These are phyloP conservation scores for Dittrichia graveolens DNA, from an alignment of 129 eudicot species.

Conservation along the genomic window DNA sequence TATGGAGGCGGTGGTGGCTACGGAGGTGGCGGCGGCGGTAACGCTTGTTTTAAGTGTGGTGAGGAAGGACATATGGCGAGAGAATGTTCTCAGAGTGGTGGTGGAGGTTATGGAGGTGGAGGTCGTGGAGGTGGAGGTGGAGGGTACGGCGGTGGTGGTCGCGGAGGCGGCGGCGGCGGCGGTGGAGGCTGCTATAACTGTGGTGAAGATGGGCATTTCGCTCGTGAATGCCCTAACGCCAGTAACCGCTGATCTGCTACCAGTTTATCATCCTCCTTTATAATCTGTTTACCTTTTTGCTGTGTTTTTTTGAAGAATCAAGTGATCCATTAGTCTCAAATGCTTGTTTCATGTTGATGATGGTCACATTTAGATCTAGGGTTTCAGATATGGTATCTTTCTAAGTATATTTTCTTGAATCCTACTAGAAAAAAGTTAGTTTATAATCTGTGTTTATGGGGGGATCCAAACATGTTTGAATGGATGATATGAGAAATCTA, in stretches of 20 bases:
- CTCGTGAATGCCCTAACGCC: slow-evolving; percentile 36
- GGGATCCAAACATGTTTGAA: slow-evolving; percentile 24
- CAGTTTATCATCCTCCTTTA: not conserved
- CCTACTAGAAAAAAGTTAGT: not conserved
- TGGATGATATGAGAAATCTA: not conserved
- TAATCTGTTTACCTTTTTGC: not conserved
- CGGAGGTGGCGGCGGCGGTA: slow-evolving; percentile 15
- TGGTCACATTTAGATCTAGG: slow-evolving; percentile 18
- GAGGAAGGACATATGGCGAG: slow-evolving; percentile 29
- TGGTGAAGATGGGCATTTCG: slow-evolving; percentile 40
- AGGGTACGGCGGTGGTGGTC: not conserved
- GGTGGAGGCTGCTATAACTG: slow-evolving; percentile 36
- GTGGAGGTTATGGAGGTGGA: slow-evolving; percentile 17
- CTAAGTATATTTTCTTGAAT: slow-evolving; percentile 14
- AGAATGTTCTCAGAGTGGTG: slow-evolving; percentile 26
- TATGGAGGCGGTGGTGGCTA: slow-evolving; percentile 9
- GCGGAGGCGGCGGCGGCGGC: slow-evolving; percentile 21
- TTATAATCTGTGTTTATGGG: slow-evolving; percentile 22
- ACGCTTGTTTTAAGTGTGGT: slow-evolving; percentile 23
- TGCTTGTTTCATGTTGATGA: slow-evolving; percentile 19
- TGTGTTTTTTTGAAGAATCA: slow-evolving; percentile 26
- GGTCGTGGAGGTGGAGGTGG: slow-evolving; percentile 19
- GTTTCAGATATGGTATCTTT: slow-evolving; percentile 22
- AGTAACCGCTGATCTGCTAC: slow-evolving; percentile 21
- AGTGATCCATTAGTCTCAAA: not conserved